Conservation (phyloP, 768 basidiomycete genomes). For the Kondoa subrosea region DNA sequence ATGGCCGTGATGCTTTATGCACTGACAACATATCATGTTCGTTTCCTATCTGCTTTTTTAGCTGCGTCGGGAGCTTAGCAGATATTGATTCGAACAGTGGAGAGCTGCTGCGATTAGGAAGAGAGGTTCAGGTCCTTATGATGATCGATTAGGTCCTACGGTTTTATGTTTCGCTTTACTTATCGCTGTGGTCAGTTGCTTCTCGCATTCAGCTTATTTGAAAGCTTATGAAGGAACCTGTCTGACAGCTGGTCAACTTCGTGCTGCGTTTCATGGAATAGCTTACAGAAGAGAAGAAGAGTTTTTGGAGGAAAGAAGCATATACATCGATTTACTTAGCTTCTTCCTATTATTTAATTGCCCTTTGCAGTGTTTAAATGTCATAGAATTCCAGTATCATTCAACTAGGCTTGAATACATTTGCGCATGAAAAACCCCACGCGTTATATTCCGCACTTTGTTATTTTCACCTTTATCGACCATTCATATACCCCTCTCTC, state of each 20-base stretch:
- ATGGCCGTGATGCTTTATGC: slow-evolving; percentile 97
- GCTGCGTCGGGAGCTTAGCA: neutral
- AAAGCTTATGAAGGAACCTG: slow-evolving; percentile 3
- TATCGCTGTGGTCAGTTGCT: slow-evolving; percentile 35
- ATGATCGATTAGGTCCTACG: slow-evolving; percentile 59
- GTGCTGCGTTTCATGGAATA: slow-evolving; percentile 52
- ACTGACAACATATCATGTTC: slow-evolving; percentile 64
- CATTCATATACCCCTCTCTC: too few species aligned
- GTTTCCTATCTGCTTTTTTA: neutral
- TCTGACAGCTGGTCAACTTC: slow-evolving; percentile 67
- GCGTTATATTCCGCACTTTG: too few species aligned
- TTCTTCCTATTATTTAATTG: neutral
- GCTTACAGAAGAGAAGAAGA: neutral
- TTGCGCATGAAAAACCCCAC: too few species aligned
- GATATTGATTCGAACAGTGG: slow-evolving; percentile 37
- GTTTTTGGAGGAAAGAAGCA: neutral
- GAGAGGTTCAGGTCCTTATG: slow-evolving; percentile 85
- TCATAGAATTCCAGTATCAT: too few species aligned
- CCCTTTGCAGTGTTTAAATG: too few species aligned
- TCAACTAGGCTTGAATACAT: too few species aligned
- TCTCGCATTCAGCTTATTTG: slow-evolving; percentile 24
- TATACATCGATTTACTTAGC: neutral
- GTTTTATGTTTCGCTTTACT: slow-evolving; percentile 65
- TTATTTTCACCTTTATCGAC: too few species aligned
- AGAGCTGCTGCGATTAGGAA: slow-evolving; percentile 78